Conservation (phyloP, 768 basidiomycete species). For the Rubroboletus pulcherrimus region DNA sequence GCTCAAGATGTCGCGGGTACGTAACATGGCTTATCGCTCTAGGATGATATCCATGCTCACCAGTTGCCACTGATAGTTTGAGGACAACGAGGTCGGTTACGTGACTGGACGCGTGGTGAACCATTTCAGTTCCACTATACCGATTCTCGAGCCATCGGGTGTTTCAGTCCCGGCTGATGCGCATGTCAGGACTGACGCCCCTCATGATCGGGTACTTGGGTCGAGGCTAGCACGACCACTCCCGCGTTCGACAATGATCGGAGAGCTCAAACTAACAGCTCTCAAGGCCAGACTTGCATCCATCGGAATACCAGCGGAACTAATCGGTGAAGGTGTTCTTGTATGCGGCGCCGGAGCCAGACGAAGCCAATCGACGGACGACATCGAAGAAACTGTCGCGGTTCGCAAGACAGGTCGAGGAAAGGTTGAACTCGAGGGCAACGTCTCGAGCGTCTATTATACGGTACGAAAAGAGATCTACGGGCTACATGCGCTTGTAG, state of each 20-base stretch:
- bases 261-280: conserved; percentile 88
- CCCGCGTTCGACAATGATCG: conserved; percentile 93
- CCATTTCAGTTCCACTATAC: conserved; percentile 84
- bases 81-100: conserved; percentile 95
- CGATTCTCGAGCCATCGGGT: conserved; percentile 72
- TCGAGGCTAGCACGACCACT: conserved; percentile 64
- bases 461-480: conserved; percentile 88
- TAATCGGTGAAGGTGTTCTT: conserved; percentile 95
- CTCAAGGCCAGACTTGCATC: conserved; percentile 77
- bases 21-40: conserved; percentile 26
- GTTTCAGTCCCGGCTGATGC: conserved; percentile 28
- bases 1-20: conserved; percentile 81
- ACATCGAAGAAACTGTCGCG: conserved; percentile 68
- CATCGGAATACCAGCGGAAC: conserved; percentile 82
- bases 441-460: conserved; percentile 85
- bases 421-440: conserved; percentile 85
- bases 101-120: conserved; percentile 84
- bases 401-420: conserved; percentile 86
- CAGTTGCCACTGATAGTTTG: conserved; percentile 57
- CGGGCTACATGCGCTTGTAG: conserved; percentile 83
- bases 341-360: conserved; percentile 71
- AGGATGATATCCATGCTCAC: conserved; percentile 2
- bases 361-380: conserved; percentile 38
- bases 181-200: conserved; percentile 20
- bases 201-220: conserved; percentile 49